Evolutionary conservation across 331 rosid species (phyloP), one percentile per base, ranked within the genome.

Genomic region (Phaseolus coccineus): DNA sequence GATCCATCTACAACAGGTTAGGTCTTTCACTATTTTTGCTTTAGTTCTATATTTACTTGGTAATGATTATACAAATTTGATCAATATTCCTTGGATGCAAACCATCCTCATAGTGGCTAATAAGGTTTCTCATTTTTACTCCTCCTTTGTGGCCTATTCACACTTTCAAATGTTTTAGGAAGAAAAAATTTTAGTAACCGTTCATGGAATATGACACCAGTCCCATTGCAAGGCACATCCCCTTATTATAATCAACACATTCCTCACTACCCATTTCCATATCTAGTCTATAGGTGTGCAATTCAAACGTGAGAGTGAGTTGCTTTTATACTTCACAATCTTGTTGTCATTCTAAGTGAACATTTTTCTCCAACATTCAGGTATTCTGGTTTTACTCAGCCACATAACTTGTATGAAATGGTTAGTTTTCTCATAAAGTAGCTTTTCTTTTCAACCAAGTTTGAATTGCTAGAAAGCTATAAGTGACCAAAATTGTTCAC

Each of bases 311-410:
- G 35, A 69, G 24, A 14, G 16, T 25, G 57, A 77, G 68, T 25
- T 52, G 3, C 22, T 69, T 63, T 52, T 6, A 33, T 59, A 16
- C 69, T 46, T 62, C 28, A 46, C 71, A 76, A 56, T 64, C 76
- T 37, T 31, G 22, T 44, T 48, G 40, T 3, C 61, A 53, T 84
- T 69, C 82, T 72, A 16, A 82, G 69, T 48, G 35, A 76, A 80
- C 74, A 19, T 65, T 33, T n/a, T 53, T 44, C 71, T 79, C 58
- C 76, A 63, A 73, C 64, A 46, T 78, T 80, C 90, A 91, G 97
- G 88, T 82, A 74, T 22, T 91, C 94, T 37, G 75, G 73, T 79
- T 87, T 84, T 74, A 88, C 77, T 66, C 80, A 81, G 46, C 88
- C 82, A 69, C 94, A 88, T 65, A 88, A 81, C 73, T 74, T 78